Percentiles rank a stretch among this genome's conserved stretches.
Evolutionary conservation across 2,329 filamentous ascomycete species (phyloP).

Genomic region (Colletotrichum australisinense): DNA sequence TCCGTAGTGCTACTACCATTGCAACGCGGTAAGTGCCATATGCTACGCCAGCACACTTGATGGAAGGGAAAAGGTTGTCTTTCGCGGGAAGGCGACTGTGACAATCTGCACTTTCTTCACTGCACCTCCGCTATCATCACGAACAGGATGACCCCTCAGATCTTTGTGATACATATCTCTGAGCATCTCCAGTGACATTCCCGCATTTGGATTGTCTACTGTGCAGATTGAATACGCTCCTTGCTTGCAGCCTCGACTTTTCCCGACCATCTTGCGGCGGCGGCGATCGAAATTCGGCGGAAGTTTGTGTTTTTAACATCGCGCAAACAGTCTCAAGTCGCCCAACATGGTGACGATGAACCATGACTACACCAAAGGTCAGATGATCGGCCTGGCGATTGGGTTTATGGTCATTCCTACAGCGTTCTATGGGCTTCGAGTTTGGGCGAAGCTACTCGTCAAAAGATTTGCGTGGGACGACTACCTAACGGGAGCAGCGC

Average conservation of each 20-base stretch:
- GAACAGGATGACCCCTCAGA: background rate
- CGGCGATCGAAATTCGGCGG: background rate
- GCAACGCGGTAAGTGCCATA: background rate
- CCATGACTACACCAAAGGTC: slow-evolving; percentile 30
- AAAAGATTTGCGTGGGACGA: slow-evolving; percentile 32
- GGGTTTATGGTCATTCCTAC: slow-evolving; percentile 32
- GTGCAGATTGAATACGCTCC: background rate
- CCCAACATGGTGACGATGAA: slow-evolving; percentile 20
- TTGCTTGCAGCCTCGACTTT: background rate
- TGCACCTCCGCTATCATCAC: background rate
- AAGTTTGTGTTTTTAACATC: background rate
- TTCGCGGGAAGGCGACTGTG: background rate
- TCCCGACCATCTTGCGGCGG: background rate
- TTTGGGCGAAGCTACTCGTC: slow-evolving; percentile 35
- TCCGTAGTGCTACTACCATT: background rate
- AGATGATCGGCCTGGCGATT: slow-evolving; percentile 33
- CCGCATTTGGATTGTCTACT: background rate
- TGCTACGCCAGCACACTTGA: background rate
- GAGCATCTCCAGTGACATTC: background rate
- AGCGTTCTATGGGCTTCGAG: slow-evolving; percentile 23
- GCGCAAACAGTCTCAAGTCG: background rate
- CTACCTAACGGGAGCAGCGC: slow-evolving; percentile 28
- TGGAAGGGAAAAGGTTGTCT: background rate
- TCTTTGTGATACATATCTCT: background rate
- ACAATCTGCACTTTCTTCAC: background rate